These are phyloP conservation scores for Achaetomiella virescens DNA, from an alignment of 495 filamentous ascomycete genomes.

Conservation along the genomic window DNA sequence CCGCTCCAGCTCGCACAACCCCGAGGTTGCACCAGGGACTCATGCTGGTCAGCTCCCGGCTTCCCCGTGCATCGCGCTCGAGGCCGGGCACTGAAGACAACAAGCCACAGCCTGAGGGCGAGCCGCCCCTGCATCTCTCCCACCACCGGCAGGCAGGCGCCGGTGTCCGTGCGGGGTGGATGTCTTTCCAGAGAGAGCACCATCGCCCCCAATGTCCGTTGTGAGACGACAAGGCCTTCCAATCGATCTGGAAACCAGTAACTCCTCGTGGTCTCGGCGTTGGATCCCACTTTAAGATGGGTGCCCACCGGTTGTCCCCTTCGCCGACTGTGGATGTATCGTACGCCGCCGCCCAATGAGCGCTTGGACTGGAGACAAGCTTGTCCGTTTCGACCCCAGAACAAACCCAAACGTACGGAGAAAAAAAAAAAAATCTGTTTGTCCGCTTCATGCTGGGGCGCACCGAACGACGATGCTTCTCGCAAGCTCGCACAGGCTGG, in stretches of 20 bases:
- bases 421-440: too few species aligned
- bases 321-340: too few species aligned
- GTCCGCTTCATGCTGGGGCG: too few species aligned
- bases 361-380: too few species aligned
- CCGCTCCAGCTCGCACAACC: neutral
- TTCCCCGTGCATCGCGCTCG: slow-evolving; percentile 8
- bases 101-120: neutral
- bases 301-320: too few species aligned
- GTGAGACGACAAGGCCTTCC: too few species aligned
- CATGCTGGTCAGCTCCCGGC: slow-evolving; percentile 8
- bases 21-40: slow-evolving; percentile 15
- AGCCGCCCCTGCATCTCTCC: neutral
- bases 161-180: slow-evolving; percentile 5
- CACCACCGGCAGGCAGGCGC: neutral
- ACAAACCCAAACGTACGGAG: too few species aligned
- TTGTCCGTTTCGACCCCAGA: too few species aligned
- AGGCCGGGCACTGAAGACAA: slow-evolving; percentile 1
- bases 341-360: too few species aligned
- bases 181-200: neutral
- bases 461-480: too few species aligned
- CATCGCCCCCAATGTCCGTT: neutral
- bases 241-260: neutral
- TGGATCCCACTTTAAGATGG: too few species aligned
- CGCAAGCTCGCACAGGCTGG: too few species aligned
- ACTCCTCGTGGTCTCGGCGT: neutral